Evolutionary conservation across 306 rosid genomes (phyloP), one percentile per base, ranked within the genome.

Genomic region (Cicer bijugum): DNA sequence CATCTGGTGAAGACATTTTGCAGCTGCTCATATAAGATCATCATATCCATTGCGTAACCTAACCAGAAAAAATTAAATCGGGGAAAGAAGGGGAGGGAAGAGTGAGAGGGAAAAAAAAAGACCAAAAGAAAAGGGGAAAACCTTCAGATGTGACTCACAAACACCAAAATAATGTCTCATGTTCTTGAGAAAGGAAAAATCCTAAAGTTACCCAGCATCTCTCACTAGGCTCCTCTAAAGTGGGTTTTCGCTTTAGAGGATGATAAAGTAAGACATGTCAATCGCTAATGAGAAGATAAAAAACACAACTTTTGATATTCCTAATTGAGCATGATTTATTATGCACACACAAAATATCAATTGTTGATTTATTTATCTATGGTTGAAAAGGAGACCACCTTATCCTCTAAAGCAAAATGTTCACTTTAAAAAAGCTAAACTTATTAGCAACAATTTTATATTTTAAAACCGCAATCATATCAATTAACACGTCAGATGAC

Each of bases 41-140:
- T 76, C 88, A 44, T 52, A 79, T 81, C 86, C 85, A 77, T 73
- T 71, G 86, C 81, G 77, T 75, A 79, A 75, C 89, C 89, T 86
- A 83, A 61, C 78, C 80, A 82, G 37, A 51, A 48, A 43, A 23
- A 3, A 6, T 52, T n/a, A 15, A 38, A 57, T 8, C 5, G 66
- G 9, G 11, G 68, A 19, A 45, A 14, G 45, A 48, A 51, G 56
- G 51, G 40, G 67, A 10, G 19, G 50, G 44, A 43, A 19, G 20
- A 67, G 33, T 23, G 33, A 51, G 7, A 7, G 7, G 43, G 28
- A 52, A 69, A 40, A 59, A 37, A 66, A 1, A 37, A 46, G 9
- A 28, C 35, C 5, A 62, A 65, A 50, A 58, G 74, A n/a, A 57
- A 6, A 15, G 2, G 12, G 20, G 56, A 47, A 48, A 60, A 20